These are phyloP conservation scores for Termitomyces sp. DNA, from an alignment of 768 basidiomycete genomes.

Conservation along the genomic window DNA sequence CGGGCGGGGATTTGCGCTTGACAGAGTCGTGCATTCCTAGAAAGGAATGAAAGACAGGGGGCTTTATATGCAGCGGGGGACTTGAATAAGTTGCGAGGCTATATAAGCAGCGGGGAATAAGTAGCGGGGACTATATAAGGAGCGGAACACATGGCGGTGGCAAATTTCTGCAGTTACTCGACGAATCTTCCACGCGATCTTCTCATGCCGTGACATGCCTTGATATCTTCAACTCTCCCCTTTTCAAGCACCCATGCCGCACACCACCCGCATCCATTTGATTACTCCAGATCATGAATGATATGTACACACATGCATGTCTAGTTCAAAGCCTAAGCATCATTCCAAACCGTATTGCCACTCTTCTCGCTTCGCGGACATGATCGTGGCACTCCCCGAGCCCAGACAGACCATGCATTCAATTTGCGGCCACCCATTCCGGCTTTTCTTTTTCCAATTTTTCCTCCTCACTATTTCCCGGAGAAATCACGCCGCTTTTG, in stretches of 20 bases:
- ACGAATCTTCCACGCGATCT: conserved; percentile 21
- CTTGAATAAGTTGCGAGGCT: neutral
- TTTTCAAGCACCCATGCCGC: conserved; percentile 16
- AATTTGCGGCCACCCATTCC: conserved; percentile 12
- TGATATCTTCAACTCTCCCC: conserved; percentile 20
- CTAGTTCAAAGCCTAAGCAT: conserved; percentile 9
- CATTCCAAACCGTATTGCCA: conserved; percentile 14
- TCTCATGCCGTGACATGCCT: conserved; percentile 32
- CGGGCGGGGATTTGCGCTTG: conserved; percentile 63
- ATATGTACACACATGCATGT: conserved; percentile 10
- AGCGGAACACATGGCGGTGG: conserved; percentile 38
- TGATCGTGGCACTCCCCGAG: conserved; percentile 30
- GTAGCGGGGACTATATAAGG: conserved; percentile 23
- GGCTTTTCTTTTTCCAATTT: conserved; percentile 9
- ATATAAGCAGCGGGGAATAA: conserved; percentile 3
- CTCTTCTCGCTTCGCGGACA: conserved; percentile 23
- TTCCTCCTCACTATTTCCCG: conserved; percentile 1
- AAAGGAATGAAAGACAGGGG: neutral
- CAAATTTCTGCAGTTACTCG: conserved; percentile 13
- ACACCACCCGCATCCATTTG: conserved; percentile 15
- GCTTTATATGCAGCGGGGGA: conserved; percentile 1
- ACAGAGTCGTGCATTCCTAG: conserved; percentile 54
- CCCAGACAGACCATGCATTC: conserved; percentile 3
- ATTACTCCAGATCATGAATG: conserved; percentile 13
- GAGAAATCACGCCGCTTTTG: conserved; percentile 13